Percentiles rank a stretch among this genome's conserved stretches.
Evolutionary conservation across 345 rosid genomes (phyloP).

Genomic region (Pistacia vera): DNA sequence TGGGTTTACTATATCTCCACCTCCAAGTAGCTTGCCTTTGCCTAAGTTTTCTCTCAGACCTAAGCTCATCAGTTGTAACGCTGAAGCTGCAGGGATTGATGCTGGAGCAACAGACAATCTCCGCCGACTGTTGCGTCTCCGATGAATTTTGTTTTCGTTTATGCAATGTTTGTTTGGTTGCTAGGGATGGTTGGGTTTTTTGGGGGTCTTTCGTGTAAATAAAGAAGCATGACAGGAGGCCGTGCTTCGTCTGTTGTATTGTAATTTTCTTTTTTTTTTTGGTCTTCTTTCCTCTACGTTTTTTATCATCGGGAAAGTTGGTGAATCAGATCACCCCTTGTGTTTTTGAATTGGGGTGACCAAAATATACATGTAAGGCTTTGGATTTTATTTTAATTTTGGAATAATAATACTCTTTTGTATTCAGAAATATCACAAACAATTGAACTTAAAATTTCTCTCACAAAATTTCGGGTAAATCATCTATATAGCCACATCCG

Average conservation of each 20-base stretch:
- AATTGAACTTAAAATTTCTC: too few species aligned
- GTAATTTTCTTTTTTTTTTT: neutral
- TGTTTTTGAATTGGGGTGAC: constrained; percentile 39
- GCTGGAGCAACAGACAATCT: constrained; percentile 62
- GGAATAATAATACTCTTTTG: neutral
- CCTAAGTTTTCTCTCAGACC: constrained; percentile 62
- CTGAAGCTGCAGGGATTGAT: constrained; percentile 52
- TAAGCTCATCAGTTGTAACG: constrained; percentile 52
- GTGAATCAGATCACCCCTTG: constrained; percentile 25
- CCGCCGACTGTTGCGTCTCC: constrained; percentile 70
- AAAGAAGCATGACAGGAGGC: constrained; percentile 22
- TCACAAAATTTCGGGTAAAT: too few species aligned
- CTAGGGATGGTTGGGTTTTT: neutral
- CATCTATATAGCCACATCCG: too few species aligned
- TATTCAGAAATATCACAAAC: neutral
- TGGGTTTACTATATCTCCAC: constrained; percentile 51
- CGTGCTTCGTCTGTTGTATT: constrained; percentile 16
- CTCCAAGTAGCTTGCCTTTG: constrained; percentile 79
- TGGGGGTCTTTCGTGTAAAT: constrained; percentile 17
- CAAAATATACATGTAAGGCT: neutral
- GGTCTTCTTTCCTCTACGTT: neutral
- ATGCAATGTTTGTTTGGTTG: neutral
- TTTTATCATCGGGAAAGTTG: neutral
- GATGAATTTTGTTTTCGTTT: constrained; percentile 30
- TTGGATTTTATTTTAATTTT: neutral